Evolutionary conservation across 495 filamentous ascomycete species (phyloP).

Genomic region (Penicillium antarcticum): DNA sequence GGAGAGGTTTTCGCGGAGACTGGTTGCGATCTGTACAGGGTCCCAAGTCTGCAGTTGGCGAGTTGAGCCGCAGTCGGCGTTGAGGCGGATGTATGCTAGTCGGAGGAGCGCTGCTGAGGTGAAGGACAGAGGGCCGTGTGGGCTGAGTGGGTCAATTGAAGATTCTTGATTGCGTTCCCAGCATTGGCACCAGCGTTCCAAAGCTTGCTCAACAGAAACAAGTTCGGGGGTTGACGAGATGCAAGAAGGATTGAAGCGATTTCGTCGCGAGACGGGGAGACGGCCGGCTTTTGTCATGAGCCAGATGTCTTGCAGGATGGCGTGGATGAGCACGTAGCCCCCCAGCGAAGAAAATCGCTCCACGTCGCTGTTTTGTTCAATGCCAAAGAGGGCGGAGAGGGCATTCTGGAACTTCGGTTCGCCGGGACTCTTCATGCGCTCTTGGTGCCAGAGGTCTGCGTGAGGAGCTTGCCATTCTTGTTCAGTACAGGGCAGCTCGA

Average conservation of each 20-base stretch:
- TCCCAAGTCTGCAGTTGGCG: constrained; percentile 61
- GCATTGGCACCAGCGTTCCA: constrained; percentile 60
- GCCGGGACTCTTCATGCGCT: constrained; percentile 20
- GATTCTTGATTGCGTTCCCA: constrained; percentile 58
- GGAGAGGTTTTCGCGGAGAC: constrained; percentile 55
- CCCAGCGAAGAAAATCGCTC: constrained; percentile 55
- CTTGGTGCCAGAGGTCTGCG: constrained; percentile 27
- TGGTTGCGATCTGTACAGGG: constrained; percentile 54
- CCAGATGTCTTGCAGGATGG: constrained; percentile 67
- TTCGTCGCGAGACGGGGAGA: constrained; percentile 38
- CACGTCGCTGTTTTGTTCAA: constrained; percentile 17
- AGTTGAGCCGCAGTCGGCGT: constrained; percentile 61
- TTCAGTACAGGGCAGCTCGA: constrained; percentile 55
- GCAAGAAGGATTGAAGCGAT: constrained; percentile 29
- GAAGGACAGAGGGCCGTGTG: constrained; percentile 60
- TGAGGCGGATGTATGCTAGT: constrained; percentile 65
- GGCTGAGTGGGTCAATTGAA: constrained; percentile 46
- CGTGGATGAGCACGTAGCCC: constrained; percentile 66
- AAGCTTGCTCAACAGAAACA: constrained; percentile 53
- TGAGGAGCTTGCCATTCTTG: constrained; percentile 35
- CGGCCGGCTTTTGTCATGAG: constrained; percentile 57
- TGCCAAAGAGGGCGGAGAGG: constrained; percentile 26
- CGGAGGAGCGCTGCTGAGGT: constrained; percentile 64
- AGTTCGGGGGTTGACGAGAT: constrained; percentile 49
- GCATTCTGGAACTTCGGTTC: constrained; percentile 37